phyloP scores from a whole-genome alignment of 2,329 filamentous ascomycete species.

The Cadophora malorum region DNA sequence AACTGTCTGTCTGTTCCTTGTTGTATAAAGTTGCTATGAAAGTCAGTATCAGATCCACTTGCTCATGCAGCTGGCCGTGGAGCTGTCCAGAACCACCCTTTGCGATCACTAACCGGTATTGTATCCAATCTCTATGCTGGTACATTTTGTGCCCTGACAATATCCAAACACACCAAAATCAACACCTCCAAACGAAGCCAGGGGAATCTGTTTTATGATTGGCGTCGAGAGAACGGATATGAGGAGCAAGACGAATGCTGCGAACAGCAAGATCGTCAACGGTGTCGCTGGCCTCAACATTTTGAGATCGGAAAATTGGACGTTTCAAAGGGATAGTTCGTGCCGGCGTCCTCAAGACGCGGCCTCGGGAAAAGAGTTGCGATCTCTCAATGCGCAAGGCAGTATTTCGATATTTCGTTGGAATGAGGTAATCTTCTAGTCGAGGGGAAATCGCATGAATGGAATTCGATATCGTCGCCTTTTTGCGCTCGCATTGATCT shows the following conservation, averaged over 20 bases:
- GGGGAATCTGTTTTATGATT: conserved; percentile 82
- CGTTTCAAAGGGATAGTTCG: conserved; percentile 34
- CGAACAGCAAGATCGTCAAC: conserved; percentile 81
- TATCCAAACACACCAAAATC: conserved; percentile 94
- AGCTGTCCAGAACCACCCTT: conserved; percentile 1
- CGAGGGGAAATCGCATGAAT: conserved; percentile 22
- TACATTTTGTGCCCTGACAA: conserved; percentile 73
- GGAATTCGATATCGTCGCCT: conserved; percentile 6
- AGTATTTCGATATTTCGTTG: conserved; percentile 3
- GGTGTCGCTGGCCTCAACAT: conserved; percentile 90
- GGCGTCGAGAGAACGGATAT: conserved; percentile 91
- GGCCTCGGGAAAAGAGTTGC: conserved; percentile 40
- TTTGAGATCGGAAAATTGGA: conserved; percentile 41
- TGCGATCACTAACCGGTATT: conserved; percentile 69
- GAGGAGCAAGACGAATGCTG: conserved; percentile 84
- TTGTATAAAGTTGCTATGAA: conserved; percentile 40
- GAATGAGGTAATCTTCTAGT: conserved; percentile 6
- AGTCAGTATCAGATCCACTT: conserved; percentile 25
- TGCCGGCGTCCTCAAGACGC: conserved; percentile 55
- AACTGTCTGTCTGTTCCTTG: conserved; percentile 46
- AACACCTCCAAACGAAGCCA: conserved; percentile 77
- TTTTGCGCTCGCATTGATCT: conserved; percentile 25
- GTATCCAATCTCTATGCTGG: conserved; percentile 81
- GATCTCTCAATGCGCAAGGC: conserved; percentile 28
- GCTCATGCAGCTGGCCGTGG: not conserved